A percentile compares a stretch with the other conserved stretches of the same genome.
These are phyloP conservation scores for Crithidia acanthocephali DNA, from an alignment of 208 protist species.

Conservation along the genomic window DNA sequence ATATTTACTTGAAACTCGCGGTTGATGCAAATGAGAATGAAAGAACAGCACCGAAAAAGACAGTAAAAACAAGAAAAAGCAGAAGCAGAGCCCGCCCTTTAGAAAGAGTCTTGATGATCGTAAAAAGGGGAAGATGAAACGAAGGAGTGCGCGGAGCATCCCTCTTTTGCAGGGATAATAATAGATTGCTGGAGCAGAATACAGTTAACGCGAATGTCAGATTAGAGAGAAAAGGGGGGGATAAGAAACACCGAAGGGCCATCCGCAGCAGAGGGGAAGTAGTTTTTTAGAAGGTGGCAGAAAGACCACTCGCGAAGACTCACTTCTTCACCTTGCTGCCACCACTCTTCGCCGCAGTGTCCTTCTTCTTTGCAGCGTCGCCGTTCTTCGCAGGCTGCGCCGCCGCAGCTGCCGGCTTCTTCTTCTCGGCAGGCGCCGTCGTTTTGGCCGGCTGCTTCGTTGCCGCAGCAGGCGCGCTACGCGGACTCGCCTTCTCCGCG, in stretches of 20 bases:
- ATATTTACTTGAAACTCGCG: background rate
- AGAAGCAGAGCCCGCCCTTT: background rate
- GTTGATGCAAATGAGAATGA: background rate
- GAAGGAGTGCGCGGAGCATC: background rate
- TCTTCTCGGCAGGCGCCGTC: background rate
- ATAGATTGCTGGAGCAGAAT: no score
- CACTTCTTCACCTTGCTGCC: conserved; percentile 1
- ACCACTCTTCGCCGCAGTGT: background rate
- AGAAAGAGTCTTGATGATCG: background rate
- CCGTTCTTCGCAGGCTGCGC: background rate
- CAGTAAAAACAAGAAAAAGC: background rate
- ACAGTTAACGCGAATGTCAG: no score
- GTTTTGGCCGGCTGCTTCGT: background rate
- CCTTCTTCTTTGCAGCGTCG: conserved; percentile 5
- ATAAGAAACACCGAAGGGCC: no score
- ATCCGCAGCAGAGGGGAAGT: no score
- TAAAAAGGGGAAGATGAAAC: background rate
- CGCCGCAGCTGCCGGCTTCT: conserved; percentile 1
- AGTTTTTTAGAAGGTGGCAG: no score
- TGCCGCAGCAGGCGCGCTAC: no score
- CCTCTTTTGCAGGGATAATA: no score
- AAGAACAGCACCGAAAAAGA: background rate
- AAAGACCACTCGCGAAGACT: background rate
- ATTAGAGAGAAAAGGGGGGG: no score
- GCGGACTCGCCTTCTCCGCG: background rate